phyloP scores from a whole-genome alignment of 176 grass and related monocot species.

The Carex scoparia region DNA sequence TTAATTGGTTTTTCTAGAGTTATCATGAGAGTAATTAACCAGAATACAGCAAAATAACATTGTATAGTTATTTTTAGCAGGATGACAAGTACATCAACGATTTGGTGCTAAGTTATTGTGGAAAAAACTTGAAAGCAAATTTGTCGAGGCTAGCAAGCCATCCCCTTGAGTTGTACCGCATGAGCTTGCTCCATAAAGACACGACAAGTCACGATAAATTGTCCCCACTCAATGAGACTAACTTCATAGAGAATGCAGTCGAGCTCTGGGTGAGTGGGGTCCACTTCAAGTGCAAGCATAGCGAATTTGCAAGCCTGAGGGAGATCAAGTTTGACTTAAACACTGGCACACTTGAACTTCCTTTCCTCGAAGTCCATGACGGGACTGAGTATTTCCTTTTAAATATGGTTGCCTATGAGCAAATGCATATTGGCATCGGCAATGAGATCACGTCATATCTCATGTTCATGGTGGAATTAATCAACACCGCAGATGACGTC shows the following conservation, averaged over 20 bases:
- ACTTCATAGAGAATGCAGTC: background rate
- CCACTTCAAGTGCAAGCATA: background rate
- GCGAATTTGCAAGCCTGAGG: background rate
- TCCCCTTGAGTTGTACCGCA: conserved; percentile 23
- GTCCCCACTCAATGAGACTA: background rate
- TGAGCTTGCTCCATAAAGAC: background rate
- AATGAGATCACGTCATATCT: conserved; percentile 6
- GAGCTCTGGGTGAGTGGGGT: conserved; percentile 26
- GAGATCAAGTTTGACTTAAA: conserved; percentile 9
- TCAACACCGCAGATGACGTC: conserved; percentile 1
- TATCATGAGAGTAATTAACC: background rate
- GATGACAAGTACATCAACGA: conserved; percentile 6
- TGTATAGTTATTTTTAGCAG: background rate
- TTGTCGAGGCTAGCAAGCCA: background rate
- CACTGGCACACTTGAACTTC: conserved; percentile 7
- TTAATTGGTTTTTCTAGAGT: background rate
- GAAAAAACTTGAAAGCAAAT: background rate
- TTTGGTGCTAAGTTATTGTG: conserved; percentile 6
- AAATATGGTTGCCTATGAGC: conserved; percentile 28
- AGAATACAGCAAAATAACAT: background rate
- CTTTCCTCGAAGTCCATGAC: background rate
- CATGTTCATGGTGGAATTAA: conserved; percentile 13
- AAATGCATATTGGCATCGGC: background rate
- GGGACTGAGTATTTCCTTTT: conserved; percentile 1
- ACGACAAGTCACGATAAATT: fast-evolving